Evolutionary conservation across 2,329 filamentous ascomycete genomes (phyloP), one percentile per base, ranked within the genome.

Genomic region (Colletotrichum camelliae): DNA sequence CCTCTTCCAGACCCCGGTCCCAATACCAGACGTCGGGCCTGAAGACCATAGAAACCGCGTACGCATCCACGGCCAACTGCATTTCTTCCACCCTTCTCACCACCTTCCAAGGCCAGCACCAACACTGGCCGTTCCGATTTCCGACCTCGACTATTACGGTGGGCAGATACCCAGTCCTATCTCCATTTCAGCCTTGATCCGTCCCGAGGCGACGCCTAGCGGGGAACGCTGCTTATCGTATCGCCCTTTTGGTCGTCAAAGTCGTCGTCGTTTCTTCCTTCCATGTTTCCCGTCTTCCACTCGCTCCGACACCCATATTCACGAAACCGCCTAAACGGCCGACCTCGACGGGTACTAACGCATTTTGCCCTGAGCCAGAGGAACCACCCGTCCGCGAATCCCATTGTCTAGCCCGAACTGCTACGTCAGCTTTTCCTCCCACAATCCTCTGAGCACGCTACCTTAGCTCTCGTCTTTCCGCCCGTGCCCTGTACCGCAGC

Each of bases 341-440:
- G 39, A 70, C 65, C 35, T 60, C 39, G 33, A 60, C 55, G 37
- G 57, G 9, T 67, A 52, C 31, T 37, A 55, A 55, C 61, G 15
- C 27, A 27, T 58, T 35, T 24, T 35, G 33, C 73, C 35, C 64
- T 27, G 72, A 67, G 48, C 69, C 52, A 72, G 62, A 73, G 69
- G 37, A 61, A 61, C 61, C 27, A 33, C 31, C 69, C 35, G 37
- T 75, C 62, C 39, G 67, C 31, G 39, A 37, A 39, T 58, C 24
- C 67, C 67, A 31, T 27, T 48, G 33, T 68, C 33, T 39, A 67
- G 29, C 70, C 43, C 33, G 62, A 55, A 64, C 57, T 67, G 39
- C 70, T 75, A 73, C 73, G 70, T 75, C 70, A 75, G 70, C 70
- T 73, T 35, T 37, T 62, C 62, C 39, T 62, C 55, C 18, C 43